Percentiles rank a stretch among this genome's conserved stretches.
phyloP scores from a whole-genome alignment of 495 filamentous ascomycete genomes.

The Choiromyces venosus region DNA sequence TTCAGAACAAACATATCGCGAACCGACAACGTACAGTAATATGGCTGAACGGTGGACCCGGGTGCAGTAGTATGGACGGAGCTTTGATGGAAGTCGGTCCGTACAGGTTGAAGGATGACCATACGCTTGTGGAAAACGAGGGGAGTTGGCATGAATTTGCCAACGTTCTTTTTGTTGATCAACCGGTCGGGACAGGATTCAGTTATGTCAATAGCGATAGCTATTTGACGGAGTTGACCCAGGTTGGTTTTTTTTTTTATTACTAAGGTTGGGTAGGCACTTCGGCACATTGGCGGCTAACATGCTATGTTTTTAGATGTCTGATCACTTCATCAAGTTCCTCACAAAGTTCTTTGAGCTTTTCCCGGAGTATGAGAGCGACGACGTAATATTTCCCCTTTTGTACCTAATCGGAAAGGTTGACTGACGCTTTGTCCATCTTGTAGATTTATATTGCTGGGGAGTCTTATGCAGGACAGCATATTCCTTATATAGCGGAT shows the following conservation, averaged over 20 bases:
- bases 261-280: not conserved
- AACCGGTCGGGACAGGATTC: constrained; percentile 92
- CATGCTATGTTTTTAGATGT: constrained; percentile 54
- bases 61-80: constrained; percentile 94
- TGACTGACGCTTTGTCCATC: constrained; percentile 39
- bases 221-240: constrained; percentile 74
- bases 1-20: constrained; percentile 88
- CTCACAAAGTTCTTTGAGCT: constrained; percentile 82
- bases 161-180: constrained; percentile 92
- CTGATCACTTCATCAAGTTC: constrained; percentile 77
- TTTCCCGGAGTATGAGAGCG: constrained; percentile 86
- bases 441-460: constrained; percentile 82
- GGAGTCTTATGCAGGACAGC: constrained; percentile 93
- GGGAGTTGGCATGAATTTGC: constrained; percentile 97
- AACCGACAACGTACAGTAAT: constrained; percentile 87
- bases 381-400: constrained; percentile 69
- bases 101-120: constrained; percentile 74
- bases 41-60: constrained; percentile 95
- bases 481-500: constrained; percentile 92
- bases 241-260: constrained; percentile 47
- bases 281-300: constrained; percentile 7
- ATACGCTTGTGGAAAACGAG: constrained; percentile 70
- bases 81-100: constrained; percentile 97
- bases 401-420: constrained; percentile 11
- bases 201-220: constrained; percentile 87